phyloP scores from a whole-genome alignment of 257 asterid species.

The Henckelia pumila region DNA sequence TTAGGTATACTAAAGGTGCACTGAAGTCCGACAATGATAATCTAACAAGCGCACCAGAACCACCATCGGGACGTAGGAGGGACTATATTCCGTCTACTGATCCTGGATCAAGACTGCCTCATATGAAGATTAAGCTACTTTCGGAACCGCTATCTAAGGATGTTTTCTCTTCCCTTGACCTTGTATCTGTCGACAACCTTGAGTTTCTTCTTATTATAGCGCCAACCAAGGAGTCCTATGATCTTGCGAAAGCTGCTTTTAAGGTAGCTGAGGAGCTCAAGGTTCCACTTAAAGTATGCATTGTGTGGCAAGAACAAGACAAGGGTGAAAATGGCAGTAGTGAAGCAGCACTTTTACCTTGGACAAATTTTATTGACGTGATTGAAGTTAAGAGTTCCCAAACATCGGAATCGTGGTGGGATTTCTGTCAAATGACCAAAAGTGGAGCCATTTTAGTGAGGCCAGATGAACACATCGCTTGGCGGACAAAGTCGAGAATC shows the following conservation, averaged over 20 bases:
- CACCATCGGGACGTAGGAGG: conserved; percentile 81
- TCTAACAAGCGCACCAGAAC: conserved; percentile 34
- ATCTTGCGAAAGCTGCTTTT: conserved; percentile 64
- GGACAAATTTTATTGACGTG: conserved; percentile 61
- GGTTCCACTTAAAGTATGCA: conserved; percentile 55
- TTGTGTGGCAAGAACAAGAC: conserved; percentile 57
- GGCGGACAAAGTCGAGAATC: conserved; percentile 52
- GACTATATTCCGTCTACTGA: conserved; percentile 71
- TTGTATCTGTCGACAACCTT: conserved; percentile 19
- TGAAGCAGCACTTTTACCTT: conserved; percentile 46
- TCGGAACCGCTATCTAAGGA: conserved; percentile 43
- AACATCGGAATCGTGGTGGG: conserved; percentile 77
- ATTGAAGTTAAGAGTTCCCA: conserved; percentile 42
- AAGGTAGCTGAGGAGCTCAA: conserved; percentile 56
- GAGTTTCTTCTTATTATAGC: conserved; percentile 85
- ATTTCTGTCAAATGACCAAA: conserved; percentile 63
- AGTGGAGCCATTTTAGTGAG: conserved; percentile 84
- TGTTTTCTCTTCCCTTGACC: conserved; percentile 18
- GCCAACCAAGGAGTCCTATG: conserved; percentile 62
- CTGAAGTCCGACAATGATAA: conserved; percentile 43
- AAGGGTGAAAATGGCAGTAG: conserved; percentile 34
- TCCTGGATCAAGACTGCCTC: conserved; percentile 88
- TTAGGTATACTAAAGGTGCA: conserved; percentile 38
- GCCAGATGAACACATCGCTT: conserved; percentile 91
- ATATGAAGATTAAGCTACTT: conserved; percentile 55